phyloP scores from a whole-genome alignment of 129 eudicot species.

The Smallanthus sonchifolius region DNA sequence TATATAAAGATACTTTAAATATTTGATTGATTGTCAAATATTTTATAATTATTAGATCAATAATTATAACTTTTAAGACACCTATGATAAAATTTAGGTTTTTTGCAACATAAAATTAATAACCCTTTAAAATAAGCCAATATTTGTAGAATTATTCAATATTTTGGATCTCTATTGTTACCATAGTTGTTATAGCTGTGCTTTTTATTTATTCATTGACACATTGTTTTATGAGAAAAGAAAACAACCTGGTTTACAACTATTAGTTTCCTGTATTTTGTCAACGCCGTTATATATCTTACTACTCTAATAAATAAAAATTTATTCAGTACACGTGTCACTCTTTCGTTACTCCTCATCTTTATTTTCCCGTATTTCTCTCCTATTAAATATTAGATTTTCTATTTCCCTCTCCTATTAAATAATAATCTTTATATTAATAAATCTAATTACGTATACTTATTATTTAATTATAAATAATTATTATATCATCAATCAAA shows the following conservation, averaged over 20 bases:
- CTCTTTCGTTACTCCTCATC: no score
- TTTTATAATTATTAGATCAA: background rate
- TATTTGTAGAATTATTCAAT: background rate
- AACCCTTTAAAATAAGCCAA: background rate
- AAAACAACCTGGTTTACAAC: background rate
- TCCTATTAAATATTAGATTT: no score
- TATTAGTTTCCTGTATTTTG: background rate
- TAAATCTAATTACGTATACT: no score
- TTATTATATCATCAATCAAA: no score
- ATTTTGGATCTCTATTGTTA: background rate
- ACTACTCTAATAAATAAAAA: no score
- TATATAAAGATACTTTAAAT: background rate
- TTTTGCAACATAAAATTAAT: background rate
- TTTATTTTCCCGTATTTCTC: no score
- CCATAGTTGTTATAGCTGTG: background rate
- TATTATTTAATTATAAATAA: no score
- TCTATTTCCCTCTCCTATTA: no score
- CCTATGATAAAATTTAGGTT: background rate
- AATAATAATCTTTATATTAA: no score
- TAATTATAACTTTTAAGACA: background rate
- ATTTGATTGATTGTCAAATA: background rate
- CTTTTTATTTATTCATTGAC: background rate
- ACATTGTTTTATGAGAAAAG: background rate
- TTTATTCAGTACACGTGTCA: no score
- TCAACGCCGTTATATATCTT: conserved; percentile 5